phyloP scores from a whole-genome alignment of 257 asterid species.

The Gentiana straminea region DNA sequence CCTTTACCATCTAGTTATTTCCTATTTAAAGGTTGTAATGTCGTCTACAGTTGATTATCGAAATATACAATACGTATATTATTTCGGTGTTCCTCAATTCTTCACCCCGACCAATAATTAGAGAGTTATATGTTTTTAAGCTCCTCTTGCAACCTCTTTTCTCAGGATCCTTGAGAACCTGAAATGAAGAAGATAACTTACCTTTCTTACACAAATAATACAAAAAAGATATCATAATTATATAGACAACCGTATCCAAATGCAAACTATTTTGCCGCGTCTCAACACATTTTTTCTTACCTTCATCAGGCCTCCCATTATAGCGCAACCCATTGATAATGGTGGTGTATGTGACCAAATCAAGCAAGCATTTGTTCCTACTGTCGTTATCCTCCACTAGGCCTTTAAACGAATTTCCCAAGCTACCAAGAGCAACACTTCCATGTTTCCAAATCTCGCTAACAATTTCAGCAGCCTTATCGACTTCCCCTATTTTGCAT shows the following conservation, averaged over 20 bases:
- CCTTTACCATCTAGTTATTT: too few relatives aligned
- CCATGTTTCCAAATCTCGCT: constrained; percentile 90
- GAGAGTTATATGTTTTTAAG: constrained; percentile 62
- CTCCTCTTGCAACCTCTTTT: constrained; percentile 69
- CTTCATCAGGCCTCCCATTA: constrained; percentile 71
- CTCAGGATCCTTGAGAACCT: constrained; percentile 98
- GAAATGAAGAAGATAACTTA: constrained; percentile 80
- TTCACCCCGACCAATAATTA: constrained; percentile 66
- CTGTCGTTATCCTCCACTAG: constrained; percentile 46
- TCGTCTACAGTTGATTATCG: too few relatives aligned
- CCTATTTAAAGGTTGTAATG: too few relatives aligned
- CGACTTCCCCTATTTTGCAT: constrained; percentile 62
- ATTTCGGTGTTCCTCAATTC: too few relatives aligned
- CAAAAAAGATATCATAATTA: constrained; percentile 54
- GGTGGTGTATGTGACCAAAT: constrained; percentile 76
- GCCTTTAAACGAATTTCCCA: constrained; percentile 73
- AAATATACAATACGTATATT: too few relatives aligned
- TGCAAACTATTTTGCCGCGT: constrained; percentile 59
- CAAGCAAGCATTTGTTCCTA: constrained; percentile 60
- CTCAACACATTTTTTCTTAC: constrained; percentile 66
- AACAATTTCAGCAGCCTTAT: constrained; percentile 80
- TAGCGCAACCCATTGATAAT: constrained; percentile 63
- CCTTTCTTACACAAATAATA: constrained; percentile 62
- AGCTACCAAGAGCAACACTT: constrained; percentile 81
- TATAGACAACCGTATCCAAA: constrained; percentile 67